phyloP scores from a whole-genome alignment of 768 basidiomycete genomes.

The Sporobolomyces roseus region DNA sequence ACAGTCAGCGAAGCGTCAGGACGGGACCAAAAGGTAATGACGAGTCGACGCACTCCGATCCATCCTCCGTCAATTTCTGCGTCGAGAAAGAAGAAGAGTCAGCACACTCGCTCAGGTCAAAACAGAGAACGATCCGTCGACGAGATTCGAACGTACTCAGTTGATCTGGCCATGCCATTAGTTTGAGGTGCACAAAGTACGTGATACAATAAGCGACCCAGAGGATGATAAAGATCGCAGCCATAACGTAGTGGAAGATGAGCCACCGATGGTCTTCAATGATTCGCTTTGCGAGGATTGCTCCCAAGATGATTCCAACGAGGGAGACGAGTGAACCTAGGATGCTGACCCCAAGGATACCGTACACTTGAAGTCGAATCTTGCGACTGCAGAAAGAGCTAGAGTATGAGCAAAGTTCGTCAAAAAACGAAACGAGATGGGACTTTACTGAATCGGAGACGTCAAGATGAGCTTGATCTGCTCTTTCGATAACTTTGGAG shows the following conservation, averaged over 20 bases:
- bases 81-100: no score
- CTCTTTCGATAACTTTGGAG: background rate
- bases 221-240: background rate
- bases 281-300: background rate
- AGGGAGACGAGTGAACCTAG: background rate
- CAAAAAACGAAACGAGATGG: no score
- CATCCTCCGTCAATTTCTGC: conserved; percentile 29
- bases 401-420: no score
- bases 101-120: no score
- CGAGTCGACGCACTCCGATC: conserved; percentile 10
- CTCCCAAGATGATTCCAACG: background rate
- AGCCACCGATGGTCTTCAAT: conserved; percentile 8
- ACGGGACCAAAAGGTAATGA: background rate
- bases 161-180: background rate
- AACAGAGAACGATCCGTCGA: no score
- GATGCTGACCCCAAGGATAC: background rate
- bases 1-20: no score
- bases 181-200: conserved; percentile 12
- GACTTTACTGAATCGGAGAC: conserved; percentile 22
- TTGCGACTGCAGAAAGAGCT: no score
- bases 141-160: no score
- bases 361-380: background rate
- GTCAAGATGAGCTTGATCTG: background rate
- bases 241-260: conserved; percentile 14
- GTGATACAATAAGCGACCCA: conserved; percentile 11